Evolutionary conservation across 352 stramenopile species (phyloP).

Genomic region (Thalassiosira livingstoniorum): DNA sequence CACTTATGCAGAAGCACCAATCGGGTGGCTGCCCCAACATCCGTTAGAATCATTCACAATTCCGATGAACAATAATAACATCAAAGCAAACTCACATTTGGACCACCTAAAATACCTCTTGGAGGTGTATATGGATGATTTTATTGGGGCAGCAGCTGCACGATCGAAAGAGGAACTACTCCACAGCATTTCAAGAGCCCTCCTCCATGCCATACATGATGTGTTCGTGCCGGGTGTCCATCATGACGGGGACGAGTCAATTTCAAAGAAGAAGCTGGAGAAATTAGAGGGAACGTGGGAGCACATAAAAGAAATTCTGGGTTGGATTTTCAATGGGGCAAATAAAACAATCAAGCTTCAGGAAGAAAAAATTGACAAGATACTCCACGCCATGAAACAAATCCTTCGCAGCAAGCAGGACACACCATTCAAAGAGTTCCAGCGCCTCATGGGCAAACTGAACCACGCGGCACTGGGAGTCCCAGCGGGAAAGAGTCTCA

Average conservation of each 20-base stretch:
- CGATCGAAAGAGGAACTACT: not conserved
- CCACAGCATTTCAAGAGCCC: not conserved
- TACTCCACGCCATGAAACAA: not conserved
- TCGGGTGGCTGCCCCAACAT: conserved; percentile 19
- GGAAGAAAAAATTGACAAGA: not conserved
- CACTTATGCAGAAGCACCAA: conserved; percentile 8
- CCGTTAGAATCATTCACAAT: conserved; percentile 16
- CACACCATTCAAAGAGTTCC: not conserved
- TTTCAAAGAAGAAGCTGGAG: not conserved
- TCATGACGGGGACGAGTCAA: not conserved
- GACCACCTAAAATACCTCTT: not conserved
- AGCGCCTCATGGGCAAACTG: not conserved
- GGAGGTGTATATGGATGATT: conserved; percentile 5
- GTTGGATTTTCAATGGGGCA: not conserved
- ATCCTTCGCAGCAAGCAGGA: not conserved
- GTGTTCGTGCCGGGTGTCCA: not conserved
- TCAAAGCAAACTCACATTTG: no score
- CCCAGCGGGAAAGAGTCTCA: not conserved
- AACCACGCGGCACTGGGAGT: not conserved
- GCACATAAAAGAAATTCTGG: not conserved
- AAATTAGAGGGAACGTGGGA: not conserved
- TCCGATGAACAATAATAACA: no score
- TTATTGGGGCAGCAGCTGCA: not conserved
- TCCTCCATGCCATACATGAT: not conserved
- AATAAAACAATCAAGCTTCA: not conserved